A percentile compares a stretch with the other conserved stretches of the same genome.
phyloP scores from a whole-genome alignment of 228 moss, liverwort and hornwort species.

The Sphagnum fallax region DNA sequence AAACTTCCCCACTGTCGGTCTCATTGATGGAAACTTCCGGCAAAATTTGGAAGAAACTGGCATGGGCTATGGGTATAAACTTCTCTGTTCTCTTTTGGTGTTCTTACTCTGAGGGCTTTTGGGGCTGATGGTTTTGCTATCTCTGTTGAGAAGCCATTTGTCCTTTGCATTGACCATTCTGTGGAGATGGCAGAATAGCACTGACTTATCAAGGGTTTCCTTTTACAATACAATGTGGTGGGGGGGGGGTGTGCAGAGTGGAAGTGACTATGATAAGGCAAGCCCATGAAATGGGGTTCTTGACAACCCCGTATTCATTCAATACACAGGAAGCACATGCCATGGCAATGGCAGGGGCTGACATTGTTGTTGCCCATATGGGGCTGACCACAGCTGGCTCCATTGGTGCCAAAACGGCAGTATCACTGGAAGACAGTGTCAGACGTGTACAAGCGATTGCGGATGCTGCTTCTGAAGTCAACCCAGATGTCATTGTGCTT shows the following conservation, averaged over 20 bases:
- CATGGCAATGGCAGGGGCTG: constrained; percentile 96
- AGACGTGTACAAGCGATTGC: constrained; percentile 85
- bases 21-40: constrained; percentile 86
- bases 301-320: constrained; percentile 87
- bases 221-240: too few relatives aligned
- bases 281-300: constrained; percentile 86
- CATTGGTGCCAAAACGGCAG: constrained; percentile 72
- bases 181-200: too few relatives aligned
- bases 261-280: constrained; percentile 91
- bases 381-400: constrained; percentile 94
- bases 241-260: constrained; percentile 36
- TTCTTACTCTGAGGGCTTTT: too few relatives aligned
- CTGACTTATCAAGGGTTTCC: too few relatives aligned
- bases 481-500: constrained; percentile 66
- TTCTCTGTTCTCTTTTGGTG: too few relatives aligned
- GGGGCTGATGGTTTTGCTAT: too few relatives aligned
- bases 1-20: constrained; percentile 93
- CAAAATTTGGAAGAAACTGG: constrained; percentile 97
- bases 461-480: constrained; percentile 68
- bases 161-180: too few relatives aligned
- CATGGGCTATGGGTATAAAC: constrained; percentile 81
- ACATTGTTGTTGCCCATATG: constrained; percentile 95
- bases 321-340: constrained; percentile 74
- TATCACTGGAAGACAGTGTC: constrained; percentile 73
- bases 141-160: too few relatives aligned